Percentiles rank a stretch among this genome's conserved stretches.
Evolutionary conservation across 2,329 filamentous ascomycete genomes (phyloP).

Genomic region (Colletotrichum trifolii): DNA sequence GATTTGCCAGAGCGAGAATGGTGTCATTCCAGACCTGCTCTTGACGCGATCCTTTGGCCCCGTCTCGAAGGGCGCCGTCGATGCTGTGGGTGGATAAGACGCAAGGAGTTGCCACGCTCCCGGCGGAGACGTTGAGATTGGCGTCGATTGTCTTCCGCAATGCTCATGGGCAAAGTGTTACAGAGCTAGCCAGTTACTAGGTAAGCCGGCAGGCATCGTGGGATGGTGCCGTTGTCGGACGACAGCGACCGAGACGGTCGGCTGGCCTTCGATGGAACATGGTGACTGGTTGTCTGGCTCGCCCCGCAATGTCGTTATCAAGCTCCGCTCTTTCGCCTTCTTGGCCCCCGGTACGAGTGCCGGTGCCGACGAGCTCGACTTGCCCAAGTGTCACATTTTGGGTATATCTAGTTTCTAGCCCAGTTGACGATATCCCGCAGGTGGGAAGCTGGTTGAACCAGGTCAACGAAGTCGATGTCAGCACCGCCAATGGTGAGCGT

Average conservation of each 20-base stretch:
- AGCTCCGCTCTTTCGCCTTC: slow-evolving; percentile 29
- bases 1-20: slow-evolving; percentile 11
- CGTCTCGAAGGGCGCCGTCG: background rate
- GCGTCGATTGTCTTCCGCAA: no score
- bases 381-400: background rate
- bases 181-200: no score
- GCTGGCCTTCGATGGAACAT: slow-evolving; percentile 7
- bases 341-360: slow-evolving; percentile 8
- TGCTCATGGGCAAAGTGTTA: no score
- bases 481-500: no score
- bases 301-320: slow-evolving; percentile 32
- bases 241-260: slow-evolving; percentile 2
- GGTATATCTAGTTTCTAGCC: background rate
- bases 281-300: slow-evolving; percentile 1
- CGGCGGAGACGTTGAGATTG: background rate
- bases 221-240: slow-evolving; percentile 1
- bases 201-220: background rate
- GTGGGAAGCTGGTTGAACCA: no score
- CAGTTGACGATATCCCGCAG: background rate
- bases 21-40: slow-evolving; percentile 10
- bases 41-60: slow-evolving; percentile 4
- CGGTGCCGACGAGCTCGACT: background rate
- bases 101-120: background rate
- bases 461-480: no score
- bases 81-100: slow-evolving; percentile 6